Evolutionary conservation across 1,284 basidiomycete species (phyloP), one percentile per base, ranked within the genome.

Genomic region (Earliella scabrosa): DNA sequence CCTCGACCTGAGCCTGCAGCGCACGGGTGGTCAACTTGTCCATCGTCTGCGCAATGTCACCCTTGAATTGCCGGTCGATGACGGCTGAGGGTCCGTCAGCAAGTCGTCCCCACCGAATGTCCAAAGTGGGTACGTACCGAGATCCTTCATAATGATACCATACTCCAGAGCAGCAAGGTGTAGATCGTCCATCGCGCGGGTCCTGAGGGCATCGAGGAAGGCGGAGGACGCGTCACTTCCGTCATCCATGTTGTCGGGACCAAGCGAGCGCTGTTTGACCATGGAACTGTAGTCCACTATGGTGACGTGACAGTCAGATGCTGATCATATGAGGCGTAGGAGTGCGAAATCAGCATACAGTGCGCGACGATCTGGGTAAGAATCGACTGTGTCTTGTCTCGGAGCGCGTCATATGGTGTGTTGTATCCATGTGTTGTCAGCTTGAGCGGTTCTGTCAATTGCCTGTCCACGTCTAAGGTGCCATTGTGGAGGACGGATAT

Each of bases 31-130:
- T 92, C 49, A 92, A 76, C 66, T 89, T 89, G 68, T 92, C 88
- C 90, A 92, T 92, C 0, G 90, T 90, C 23, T 82, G 75, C 0
- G 90, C 90, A 59, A 92, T 90, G 61, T 93, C 83, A 67, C 86
- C 90, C 75, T 92, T 92, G 77, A 92, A 92, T 64, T 91, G 87
- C 32, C 90, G 77, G 67, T 92, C 90, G 56, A 92, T 92, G 55
- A 92, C 90, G 58, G 90, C 89, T 86, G 51, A 41, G 52, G 52
- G 24, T 36, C n/a, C 24, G 29, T 41, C 13, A 48, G 34, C 21
- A 10, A 38, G 45, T 31, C 4, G 39, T 11, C 32, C 46, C 16
- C 10, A 29, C 5, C 16, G 7, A 10, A 21, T 13, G 16, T 20
- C 24, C 14, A 51, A 45, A 26, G 20, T 10, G 23, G 32, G 10